phyloP scores from a whole-genome alignment of 148 eudicot species.

The Vaccinium macrocarpon region DNA sequence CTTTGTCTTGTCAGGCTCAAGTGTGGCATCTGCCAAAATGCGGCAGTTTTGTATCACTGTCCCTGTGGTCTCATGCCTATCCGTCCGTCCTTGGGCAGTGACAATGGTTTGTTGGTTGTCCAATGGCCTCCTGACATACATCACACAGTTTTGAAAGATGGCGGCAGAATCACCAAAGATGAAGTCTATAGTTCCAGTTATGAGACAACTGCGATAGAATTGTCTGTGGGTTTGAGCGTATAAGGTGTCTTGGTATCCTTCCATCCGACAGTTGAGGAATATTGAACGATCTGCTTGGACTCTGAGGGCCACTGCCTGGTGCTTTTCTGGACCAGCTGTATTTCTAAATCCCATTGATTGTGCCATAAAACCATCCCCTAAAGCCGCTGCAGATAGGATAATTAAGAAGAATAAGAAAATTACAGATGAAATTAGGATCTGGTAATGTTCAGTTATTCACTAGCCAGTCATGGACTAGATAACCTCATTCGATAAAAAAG shows the following conservation, averaged over 20 bases:
- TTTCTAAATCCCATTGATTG: slow-evolving; percentile 68
- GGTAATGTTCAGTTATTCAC: background rate
- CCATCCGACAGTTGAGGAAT: slow-evolving; percentile 72
- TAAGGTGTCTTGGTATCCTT: slow-evolving; percentile 63
- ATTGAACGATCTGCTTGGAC: slow-evolving; percentile 64
- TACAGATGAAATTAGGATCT: background rate
- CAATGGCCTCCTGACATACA: slow-evolving; percentile 47
- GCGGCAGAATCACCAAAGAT: slow-evolving; percentile 74
- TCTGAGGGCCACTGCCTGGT: slow-evolving; percentile 77
- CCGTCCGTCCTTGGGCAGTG: slow-evolving; percentile 63
- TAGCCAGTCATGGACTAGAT: background rate
- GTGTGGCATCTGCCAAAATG: slow-evolving; percentile 39
- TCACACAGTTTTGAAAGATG: slow-evolving; percentile 58
- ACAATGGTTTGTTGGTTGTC: slow-evolving; percentile 56
- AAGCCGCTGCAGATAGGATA: slow-evolving; percentile 34
- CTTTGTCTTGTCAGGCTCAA: slow-evolving; percentile 36
- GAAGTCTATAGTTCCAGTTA: slow-evolving; percentile 64
- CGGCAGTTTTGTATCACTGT: slow-evolving; percentile 58
- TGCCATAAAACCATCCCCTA: slow-evolving; percentile 74
- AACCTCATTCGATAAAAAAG: background rate
- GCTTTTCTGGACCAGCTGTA: slow-evolving; percentile 77
- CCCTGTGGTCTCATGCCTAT: slow-evolving; percentile 52
- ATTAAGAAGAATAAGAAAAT: background rate
- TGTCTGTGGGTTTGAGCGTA: slow-evolving; percentile 72
- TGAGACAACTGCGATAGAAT: slow-evolving; percentile 56